These are phyloP conservation scores for Boechera divaricarpa DNA, from an alignment of 345 rosid species.

Conservation along the genomic window DNA sequence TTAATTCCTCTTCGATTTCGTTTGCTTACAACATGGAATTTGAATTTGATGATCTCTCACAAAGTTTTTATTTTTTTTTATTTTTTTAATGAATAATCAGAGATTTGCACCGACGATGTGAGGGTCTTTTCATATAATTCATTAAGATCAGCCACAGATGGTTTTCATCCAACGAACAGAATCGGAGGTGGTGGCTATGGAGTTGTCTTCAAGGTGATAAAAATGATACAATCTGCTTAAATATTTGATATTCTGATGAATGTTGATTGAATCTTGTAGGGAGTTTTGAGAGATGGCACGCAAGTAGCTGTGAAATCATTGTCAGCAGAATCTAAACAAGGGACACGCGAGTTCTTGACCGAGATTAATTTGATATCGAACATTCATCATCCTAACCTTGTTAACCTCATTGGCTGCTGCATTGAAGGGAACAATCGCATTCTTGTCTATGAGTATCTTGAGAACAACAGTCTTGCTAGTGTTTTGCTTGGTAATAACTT, in stretches of 20 bases:
- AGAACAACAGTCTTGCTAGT: conserved; percentile 80
- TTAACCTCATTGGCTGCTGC: conserved; percentile 87
- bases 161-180: conserved; percentile 68
- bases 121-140: conserved; percentile 75
- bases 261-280: conserved; percentile 49
- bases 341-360: conserved; percentile 72
- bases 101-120: conserved; percentile 66
- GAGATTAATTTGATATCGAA: conserved; percentile 75
- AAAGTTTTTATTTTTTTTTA: not conserved
- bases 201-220: conserved; percentile 78
- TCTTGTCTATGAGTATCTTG: conserved; percentile 85
- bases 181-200: conserved; percentile 92
- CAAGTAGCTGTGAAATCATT: conserved; percentile 82
- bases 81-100: conserved; percentile 45
- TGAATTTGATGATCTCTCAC: conserved; percentile 27
- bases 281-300: conserved; percentile 60
- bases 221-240: not conserved
- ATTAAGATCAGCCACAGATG: conserved; percentile 72
- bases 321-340: conserved; percentile 77
- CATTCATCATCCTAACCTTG: conserved; percentile 87
- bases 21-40: not conserved
- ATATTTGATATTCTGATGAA: not conserved
- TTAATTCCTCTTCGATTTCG: not conserved
- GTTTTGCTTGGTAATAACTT: conserved; percentile 64
- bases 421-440: conserved; percentile 64